Evolutionary conservation across 768 basidiomycete genomes (phyloP).

Genomic region (Jaapia argillacea): DNA sequence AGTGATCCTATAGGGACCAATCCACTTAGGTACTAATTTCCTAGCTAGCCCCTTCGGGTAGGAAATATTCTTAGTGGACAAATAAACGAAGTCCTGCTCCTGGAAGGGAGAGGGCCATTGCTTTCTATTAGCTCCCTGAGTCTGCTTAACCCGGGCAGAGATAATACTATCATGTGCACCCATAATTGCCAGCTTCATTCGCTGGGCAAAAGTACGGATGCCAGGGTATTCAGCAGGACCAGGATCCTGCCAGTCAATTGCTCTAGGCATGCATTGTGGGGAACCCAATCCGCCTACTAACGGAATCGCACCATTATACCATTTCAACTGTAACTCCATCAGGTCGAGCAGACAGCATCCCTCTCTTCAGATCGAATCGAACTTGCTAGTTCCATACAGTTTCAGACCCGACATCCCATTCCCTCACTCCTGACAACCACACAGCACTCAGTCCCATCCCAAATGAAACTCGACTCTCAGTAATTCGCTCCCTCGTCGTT

Average conservation of each 20-base stretch:
- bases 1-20: conserved; percentile 18
- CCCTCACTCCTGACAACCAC: conserved; percentile 21
- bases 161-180: conserved; percentile 23
- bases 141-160: conserved; percentile 22
- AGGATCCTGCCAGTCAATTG: conserved; percentile 19
- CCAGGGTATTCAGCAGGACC: conserved; percentile 14
- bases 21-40: conserved; percentile 18
- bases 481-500: too few species aligned
- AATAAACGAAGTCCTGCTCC: conserved; percentile 18
- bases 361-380: too few species aligned
- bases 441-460: conserved; percentile 27
- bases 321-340: too few species aligned
- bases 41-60: conserved; percentile 10
- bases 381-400: too few species aligned
- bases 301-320: conserved; percentile 28
- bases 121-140: conserved; percentile 15
- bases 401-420: conserved; percentile 15
- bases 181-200: conserved; percentile 19
- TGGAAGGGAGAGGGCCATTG: conserved; percentile 5
- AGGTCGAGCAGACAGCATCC: too few species aligned
- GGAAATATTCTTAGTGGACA: conserved; percentile 11
- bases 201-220: conserved; percentile 16
- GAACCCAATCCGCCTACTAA: conserved; percentile 22
- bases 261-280: conserved; percentile 21
- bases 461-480: too few species aligned